A percentile compares a stretch with the other conserved stretches of the same genome.
Conservation (phyloP, 2,329 filamentous ascomycete species). For the Fusarium sacchari region DNA sequence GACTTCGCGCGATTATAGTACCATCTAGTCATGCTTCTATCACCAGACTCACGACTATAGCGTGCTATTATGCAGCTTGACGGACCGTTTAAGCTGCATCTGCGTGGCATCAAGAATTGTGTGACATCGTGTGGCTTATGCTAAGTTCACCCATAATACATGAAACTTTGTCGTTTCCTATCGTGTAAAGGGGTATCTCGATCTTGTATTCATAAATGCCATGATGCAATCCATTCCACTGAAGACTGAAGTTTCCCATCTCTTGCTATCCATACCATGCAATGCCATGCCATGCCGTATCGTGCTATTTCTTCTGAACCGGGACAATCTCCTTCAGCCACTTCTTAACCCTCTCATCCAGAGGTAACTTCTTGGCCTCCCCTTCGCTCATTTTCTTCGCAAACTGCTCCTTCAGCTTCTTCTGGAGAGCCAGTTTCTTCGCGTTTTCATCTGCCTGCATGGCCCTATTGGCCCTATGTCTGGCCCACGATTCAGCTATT, state of each 20-base stretch:
- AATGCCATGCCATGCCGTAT: background rate
- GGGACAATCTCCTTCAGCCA: slow-evolving; percentile 39
- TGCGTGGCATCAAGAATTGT: slow-evolving; percentile 1
- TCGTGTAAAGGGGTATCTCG: slow-evolving; percentile 31
- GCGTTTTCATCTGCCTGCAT: slow-evolving; percentile 3
- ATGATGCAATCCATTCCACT: background rate
- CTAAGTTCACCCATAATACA: background rate
- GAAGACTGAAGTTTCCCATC: slow-evolving; percentile 1
- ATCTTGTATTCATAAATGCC: slow-evolving; percentile 32
- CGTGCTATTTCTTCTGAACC: background rate
- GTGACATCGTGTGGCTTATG: background rate
- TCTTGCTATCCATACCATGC: background rate
- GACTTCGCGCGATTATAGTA: background rate
- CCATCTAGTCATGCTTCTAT: slow-evolving; percentile 2
- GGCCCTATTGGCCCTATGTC: slow-evolving; percentile 3
- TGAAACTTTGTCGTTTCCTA: slow-evolving; percentile 8
- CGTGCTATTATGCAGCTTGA: background rate
- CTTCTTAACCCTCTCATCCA: slow-evolving; percentile 35
- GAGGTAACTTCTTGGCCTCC: slow-evolving; percentile 32
- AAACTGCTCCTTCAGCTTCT: slow-evolving; percentile 25
- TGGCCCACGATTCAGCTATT: background rate
- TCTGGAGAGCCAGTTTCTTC: slow-evolving; percentile 3
- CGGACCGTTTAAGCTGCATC: slow-evolving; percentile 10
- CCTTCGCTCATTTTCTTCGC: slow-evolving; percentile 38
- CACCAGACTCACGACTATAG: slow-evolving; percentile 1